Evolutionary conservation across 148 eudicot genomes (phyloP), one percentile per base, ranked within the genome.

Genomic region (Mesembryanthemum crystallinum): DNA sequence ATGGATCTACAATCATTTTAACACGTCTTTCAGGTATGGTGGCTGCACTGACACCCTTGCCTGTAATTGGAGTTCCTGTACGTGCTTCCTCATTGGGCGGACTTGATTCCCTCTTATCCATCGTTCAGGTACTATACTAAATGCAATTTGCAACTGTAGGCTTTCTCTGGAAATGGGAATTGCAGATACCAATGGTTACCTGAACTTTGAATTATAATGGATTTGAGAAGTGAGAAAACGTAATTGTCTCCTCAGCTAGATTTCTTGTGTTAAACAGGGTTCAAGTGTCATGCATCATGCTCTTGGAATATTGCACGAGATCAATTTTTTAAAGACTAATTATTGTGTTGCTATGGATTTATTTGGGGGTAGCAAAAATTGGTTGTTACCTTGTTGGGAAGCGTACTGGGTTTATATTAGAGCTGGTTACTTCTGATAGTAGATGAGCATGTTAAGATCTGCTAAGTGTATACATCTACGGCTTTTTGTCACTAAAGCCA

Each of bases 11-110:
- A 28, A 60, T 69, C 30, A 69, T n/a, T 28, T n/a, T 30, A 32
- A 21, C 17, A 35, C 1, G 25, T 71, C 24, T 54, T 77, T 82
- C 75, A 94, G 98, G 98, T 73, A 94, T 94, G 98, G 94, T 94
- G 65, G 98, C 97, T 84, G 96, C 98, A 35, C 74, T 94, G 78
- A 94, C 98, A 25, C 96, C 97, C 65, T 82, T 94, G 80, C 96
- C 98, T 4, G 98, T 94, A 28, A 88, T 94, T 72, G 98, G 98
- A 75, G 98, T 94, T 57, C 98, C 98, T 57, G 94, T 94, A 39
- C 87, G 90, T 12, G 93, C 91, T 57, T 89, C 97, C 71, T 60
- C 96, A 58, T 81, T 94, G 67, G 92, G 92, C 83, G 98, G 98
- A 72, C 89, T 90, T 28, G 98, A 94, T 81, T 94, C 98, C 37